Conservation (phyloP, 495 filamentous ascomycete genomes). For the Trichodelitschia bisporula region DNA sequence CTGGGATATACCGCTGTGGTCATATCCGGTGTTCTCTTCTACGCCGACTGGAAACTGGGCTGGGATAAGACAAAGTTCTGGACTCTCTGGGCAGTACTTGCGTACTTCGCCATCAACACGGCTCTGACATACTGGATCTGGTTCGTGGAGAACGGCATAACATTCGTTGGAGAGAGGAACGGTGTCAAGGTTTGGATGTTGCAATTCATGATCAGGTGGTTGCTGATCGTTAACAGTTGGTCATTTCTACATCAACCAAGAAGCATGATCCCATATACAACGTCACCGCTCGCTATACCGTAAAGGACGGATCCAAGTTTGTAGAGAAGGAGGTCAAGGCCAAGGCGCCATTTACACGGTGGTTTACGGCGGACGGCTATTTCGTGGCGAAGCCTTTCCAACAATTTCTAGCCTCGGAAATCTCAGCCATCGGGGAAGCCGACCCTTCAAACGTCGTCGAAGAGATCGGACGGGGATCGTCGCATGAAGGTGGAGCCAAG, state of each 20-base stretch:
- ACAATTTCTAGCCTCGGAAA: constrained; percentile 43
- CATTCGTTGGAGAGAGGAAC: constrained; percentile 49
- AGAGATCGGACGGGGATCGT: constrained; percentile 12
- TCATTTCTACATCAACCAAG: no score
- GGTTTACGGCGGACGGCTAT: constrained; percentile 63
- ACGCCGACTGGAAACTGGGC: constrained; percentile 71
- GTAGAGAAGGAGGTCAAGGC: constrained; percentile 10
- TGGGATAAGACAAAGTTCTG: constrained; percentile 59
- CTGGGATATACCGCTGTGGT: constrained; percentile 65
- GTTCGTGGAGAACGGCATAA: constrained; percentile 52
- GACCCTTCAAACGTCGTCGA: constrained; percentile 30
- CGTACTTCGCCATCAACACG: constrained; percentile 63
- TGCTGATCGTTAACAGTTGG: constrained; percentile 5
- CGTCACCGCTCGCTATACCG: constrained; percentile 28
- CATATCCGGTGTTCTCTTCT: constrained; percentile 61
- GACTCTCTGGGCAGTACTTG: constrained; percentile 48
- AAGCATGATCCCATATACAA: constrained; percentile 65
- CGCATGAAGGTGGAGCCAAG: no score
- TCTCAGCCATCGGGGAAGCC: constrained; percentile 40
- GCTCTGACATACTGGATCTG: constrained; percentile 68
- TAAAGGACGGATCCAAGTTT: not conserved
- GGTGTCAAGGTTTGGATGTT: constrained; percentile 20
- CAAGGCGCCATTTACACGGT: constrained; percentile 49
- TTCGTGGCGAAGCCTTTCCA: constrained; percentile 74
- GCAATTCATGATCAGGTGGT: not conserved